Conservation (phyloP, 345 rosid species). For the Abelmoschus esculentus region DNA sequence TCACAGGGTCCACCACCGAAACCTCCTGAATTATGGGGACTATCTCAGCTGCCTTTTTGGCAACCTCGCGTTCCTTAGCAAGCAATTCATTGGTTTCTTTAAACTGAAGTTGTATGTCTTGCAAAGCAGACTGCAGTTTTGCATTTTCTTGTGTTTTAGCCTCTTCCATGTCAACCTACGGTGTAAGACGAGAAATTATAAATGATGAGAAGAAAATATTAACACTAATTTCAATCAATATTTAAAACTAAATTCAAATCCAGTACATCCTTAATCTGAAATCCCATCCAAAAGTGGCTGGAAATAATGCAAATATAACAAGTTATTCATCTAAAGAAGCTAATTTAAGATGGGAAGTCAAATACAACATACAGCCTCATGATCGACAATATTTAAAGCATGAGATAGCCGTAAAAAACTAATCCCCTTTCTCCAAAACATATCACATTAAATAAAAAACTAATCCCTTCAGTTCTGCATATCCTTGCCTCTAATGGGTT, state of each 20-base stretch:
- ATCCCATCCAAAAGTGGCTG: not conserved
- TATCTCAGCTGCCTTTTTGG: slow-evolving; percentile 55
- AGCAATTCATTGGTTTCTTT: slow-evolving; percentile 82
- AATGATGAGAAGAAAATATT: not conserved
- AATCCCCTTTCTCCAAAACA: not conserved
- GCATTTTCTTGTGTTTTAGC: slow-evolving; percentile 84
- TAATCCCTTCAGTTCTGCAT: not conserved
- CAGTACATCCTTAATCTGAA: not conserved
- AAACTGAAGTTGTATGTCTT: slow-evolving; percentile 70
- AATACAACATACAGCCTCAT: not conserved
- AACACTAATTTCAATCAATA: not conserved
- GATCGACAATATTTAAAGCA: not conserved
- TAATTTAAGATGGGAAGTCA: slow-evolving; percentile 1
- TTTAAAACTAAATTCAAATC: not conserved
- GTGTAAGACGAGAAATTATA: slow-evolving; percentile 10
- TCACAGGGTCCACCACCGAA: slow-evolving; percentile 63
- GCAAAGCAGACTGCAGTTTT: slow-evolving; percentile 74
- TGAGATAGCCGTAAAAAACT: not conserved
- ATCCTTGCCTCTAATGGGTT: not conserved
- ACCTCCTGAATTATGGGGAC: slow-evolving; percentile 80
- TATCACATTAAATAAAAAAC: not conserved
- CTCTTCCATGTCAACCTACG: slow-evolving; percentile 90
- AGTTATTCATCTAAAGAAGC: not conserved
- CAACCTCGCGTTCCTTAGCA: slow-evolving; percentile 63
- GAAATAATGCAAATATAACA: not conserved